Evolutionary conservation across 2,329 filamentous ascomycete genomes (phyloP), one percentile per base, ranked within the genome.

Genomic region (Aspergillus pseudoglaucus): DNA sequence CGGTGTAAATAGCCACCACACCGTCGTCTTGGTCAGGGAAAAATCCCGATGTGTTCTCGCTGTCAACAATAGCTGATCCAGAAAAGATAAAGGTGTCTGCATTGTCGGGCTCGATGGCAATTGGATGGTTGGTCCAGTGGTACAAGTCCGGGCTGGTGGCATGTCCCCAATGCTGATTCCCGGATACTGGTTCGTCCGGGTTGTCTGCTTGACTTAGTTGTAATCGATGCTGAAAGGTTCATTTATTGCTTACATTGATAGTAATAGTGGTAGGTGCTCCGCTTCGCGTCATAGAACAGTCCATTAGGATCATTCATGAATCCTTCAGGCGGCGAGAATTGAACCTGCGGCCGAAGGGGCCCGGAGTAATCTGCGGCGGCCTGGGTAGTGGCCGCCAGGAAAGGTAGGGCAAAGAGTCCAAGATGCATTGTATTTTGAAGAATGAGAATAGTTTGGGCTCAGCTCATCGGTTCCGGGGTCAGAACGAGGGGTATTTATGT

Each of bases 91-190:
- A 71, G 3, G 67, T 61, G 1, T 60, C 64, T 14, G 71, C 57
- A 15, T 71, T 64, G 0, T 71, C 70, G 0, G 76, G 75, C 32
- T 68, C 76, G 9, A 85, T 66, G 9, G 81, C 81, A 52, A 84
- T 81, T 5, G 77, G 76, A 57, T 85, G 81, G 51, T 85, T 84
- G 1, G 69, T 70, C 82, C 82, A 86, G 50, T 78, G 76, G 59
- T 83, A 85, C 1, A 85, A 66, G 55, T 86, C 82, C 12, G 65
- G 58, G 27, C 76, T 81, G 1, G 81, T 84, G 2, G 81, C 81
- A 57, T 85, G 82, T 8, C 83, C 82, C 83, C 82, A 85, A 55
- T 84, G 81, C 57, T 84, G 77, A 50, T 82, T 80, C 1, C 80
- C 80, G 5, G 69, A 76, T 1, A 77, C 71, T 6, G 67, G 63